These are phyloP conservation scores for Dillenia turbinata DNA, from an alignment of 164 flowering plant genomes.

Conservation along the genomic window DNA sequence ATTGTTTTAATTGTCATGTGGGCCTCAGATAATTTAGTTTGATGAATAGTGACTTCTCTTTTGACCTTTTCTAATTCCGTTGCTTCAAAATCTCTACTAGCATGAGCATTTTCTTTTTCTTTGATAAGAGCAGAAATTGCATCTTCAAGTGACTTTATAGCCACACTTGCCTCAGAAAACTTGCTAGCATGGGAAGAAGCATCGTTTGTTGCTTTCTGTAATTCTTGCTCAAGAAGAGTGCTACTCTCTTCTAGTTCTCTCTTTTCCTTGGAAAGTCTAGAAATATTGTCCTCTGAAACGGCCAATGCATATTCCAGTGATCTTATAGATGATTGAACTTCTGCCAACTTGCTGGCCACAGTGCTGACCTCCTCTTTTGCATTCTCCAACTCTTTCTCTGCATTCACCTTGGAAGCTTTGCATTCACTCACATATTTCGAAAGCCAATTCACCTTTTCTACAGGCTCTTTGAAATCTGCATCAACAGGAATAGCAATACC, in stretches of 20 bases:
- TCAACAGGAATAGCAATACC: slow-evolving; percentile 41
- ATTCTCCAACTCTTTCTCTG: slow-evolving; percentile 50
- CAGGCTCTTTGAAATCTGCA: slow-evolving; percentile 47
- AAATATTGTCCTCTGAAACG: slow-evolving; percentile 31
- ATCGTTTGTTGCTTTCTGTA: slow-evolving; percentile 47
- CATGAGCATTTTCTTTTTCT: slow-evolving; percentile 48
- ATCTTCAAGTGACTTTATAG: slow-evolving; percentile 42
- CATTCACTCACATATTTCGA: slow-evolving; percentile 38
- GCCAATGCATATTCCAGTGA: slow-evolving; percentile 56
- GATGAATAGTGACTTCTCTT: slow-evolving; percentile 37
- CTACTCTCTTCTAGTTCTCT: slow-evolving; percentile 40
- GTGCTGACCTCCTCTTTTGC: slow-evolving; percentile 43
- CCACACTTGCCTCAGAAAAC: slow-evolving; percentile 34
- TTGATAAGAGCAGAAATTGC: slow-evolving; percentile 30
- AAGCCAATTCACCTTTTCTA: slow-evolving; percentile 66
- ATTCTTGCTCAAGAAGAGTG: slow-evolving; percentile 32
- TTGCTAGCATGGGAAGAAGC: slow-evolving; percentile 26
- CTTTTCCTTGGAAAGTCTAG: slow-evolving; percentile 54
- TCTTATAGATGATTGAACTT: slow-evolving; percentile 36
- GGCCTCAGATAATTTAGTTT: slow-evolving; percentile 45
- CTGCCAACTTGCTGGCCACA: slow-evolving; percentile 41
- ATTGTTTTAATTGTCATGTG: slow-evolving; percentile 40
- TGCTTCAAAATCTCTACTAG: slow-evolving; percentile 36
- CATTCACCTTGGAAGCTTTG: slow-evolving; percentile 28
- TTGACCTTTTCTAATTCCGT: slow-evolving; percentile 43